Percentiles rank a stretch among this genome's conserved stretches.
Conservation (phyloP, 768 basidiomycete genomes). For the Sutorius australiensis region DNA sequence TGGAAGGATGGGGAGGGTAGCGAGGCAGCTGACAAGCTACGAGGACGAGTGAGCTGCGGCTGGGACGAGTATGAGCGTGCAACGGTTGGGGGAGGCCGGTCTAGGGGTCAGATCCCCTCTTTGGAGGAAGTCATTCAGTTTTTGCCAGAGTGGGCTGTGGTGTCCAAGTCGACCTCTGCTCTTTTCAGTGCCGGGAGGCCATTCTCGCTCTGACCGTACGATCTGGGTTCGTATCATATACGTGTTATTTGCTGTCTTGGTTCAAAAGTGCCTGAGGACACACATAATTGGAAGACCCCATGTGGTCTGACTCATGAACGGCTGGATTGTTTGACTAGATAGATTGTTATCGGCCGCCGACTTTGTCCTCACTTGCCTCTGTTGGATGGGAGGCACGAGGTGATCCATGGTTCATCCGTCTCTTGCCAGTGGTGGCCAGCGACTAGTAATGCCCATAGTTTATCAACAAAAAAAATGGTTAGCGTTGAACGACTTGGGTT, state of each 20-base stretch:
- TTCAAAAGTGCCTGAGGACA: not conserved
- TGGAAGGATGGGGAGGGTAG: slow-evolving; percentile 34
- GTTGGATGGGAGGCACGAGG: too few relatives aligned
- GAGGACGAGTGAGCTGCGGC: slow-evolving; percentile 55
- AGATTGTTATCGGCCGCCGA: too few relatives aligned
- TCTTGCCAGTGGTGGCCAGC: too few relatives aligned
- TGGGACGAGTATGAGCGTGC: slow-evolving; percentile 68
- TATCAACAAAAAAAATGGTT: too few relatives aligned
- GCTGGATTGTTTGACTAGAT: too few relatives aligned
- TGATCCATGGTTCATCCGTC: too few relatives aligned
- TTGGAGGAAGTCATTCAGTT: slow-evolving; percentile 62
- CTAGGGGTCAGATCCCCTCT: slow-evolving; percentile 56
- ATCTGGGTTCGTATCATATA: not conserved
- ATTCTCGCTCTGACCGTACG: slow-evolving; percentile 18
- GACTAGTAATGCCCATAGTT: too few relatives aligned
- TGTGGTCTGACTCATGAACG: not conserved
- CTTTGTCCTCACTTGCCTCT: too few relatives aligned
- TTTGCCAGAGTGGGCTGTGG: slow-evolving; percentile 65
- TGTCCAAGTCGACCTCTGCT: slow-evolving; percentile 52
- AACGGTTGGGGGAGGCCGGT: slow-evolving; percentile 42
- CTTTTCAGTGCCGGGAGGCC: slow-evolving; percentile 49
- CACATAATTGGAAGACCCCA: not conserved
- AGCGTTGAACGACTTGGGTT: not conserved
- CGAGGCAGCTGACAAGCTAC: slow-evolving; percentile 10
- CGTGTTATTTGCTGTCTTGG: not conserved